Percentiles rank a stretch among this genome's conserved stretches.
These are phyloP conservation scores for Colletotrichum australisinense DNA, from an alignment of 2,329 filamentous ascomycete species.

Conservation along the genomic window DNA sequence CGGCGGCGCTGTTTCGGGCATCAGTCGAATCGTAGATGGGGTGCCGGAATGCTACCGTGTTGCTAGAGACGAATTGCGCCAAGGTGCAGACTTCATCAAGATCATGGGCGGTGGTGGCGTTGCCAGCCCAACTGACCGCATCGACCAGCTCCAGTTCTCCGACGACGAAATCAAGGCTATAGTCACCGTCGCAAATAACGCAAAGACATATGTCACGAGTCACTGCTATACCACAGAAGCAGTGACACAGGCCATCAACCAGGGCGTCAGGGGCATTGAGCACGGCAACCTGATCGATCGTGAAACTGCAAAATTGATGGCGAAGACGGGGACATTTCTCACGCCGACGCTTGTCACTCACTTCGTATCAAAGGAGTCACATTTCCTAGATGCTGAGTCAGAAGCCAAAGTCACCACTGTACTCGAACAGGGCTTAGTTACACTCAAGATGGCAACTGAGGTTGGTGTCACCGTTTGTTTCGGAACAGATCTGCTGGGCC, in stretches of 20 bases:
- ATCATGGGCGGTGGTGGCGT: conserved; percentile 70
- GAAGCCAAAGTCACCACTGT: conserved; percentile 62
- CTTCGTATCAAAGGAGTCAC: conserved; percentile 54
- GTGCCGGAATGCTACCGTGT: conserved; percentile 64
- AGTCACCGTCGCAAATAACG: conserved; percentile 57
- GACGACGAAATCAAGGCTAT: conserved; percentile 66
- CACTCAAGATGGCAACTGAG: conserved; percentile 60
- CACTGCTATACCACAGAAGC: conserved; percentile 67
- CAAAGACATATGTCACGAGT: conserved; percentile 65
- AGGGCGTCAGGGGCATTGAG: conserved; percentile 65
- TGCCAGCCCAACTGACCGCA: conserved; percentile 62
- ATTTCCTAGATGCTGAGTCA: conserved; percentile 55
- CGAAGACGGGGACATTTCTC: conserved; percentile 57
- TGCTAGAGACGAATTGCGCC: conserved; percentile 64
- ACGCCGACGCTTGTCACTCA: conserved; percentile 67
- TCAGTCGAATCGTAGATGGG: conserved; percentile 62
- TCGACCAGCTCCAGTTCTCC: conserved; percentile 67
- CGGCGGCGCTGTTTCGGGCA: conserved; percentile 54
- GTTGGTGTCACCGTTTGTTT: conserved; percentile 67
- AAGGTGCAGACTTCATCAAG: conserved; percentile 70
- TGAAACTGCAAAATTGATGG: conserved; percentile 61
- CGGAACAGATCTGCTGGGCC: conserved; percentile 54
- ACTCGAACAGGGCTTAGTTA: conserved; percentile 55
- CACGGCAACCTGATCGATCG: conserved; percentile 56
- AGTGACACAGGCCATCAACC: conserved; percentile 65